Evolutionary conservation across 768 basidiomycete species (phyloP).

Genomic region (Tubosaeta sp.): DNA sequence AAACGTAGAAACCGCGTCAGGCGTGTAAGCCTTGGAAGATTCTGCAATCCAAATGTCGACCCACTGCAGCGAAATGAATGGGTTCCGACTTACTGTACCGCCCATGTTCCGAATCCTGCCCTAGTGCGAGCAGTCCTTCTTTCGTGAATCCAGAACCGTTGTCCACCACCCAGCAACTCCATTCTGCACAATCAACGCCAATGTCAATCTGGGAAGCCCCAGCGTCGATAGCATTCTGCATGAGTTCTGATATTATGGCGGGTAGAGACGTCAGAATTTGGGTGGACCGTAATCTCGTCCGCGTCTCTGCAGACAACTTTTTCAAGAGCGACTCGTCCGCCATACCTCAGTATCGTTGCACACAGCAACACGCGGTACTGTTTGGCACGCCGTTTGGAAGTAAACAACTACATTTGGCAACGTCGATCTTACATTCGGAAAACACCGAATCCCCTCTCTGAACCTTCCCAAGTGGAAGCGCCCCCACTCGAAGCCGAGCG

Average conservation of each 20-base stretch:
- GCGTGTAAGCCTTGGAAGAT: constrained; percentile 66
- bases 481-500: constrained; percentile 7
- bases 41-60: constrained; percentile 36
- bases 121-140: constrained; percentile 53
- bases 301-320: constrained; percentile 60
- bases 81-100: constrained; percentile 63
- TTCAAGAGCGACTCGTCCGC: constrained; percentile 16
- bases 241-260: constrained; percentile 76
- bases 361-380: background rate
- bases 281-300: constrained; percentile 71
- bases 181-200: constrained; percentile 68
- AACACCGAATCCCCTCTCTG: constrained; percentile 73
- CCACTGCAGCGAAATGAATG: background rate
- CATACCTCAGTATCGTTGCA: no score
- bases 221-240: constrained; percentile 90
- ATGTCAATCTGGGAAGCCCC: constrained; percentile 64
- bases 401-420: constrained; percentile 27
- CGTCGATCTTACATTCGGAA: constrained; percentile 73
- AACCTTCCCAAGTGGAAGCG: constrained; percentile 61
- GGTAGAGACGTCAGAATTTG: constrained; percentile 80
- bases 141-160: constrained; percentile 75
- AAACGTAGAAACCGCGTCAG: constrained; percentile 57
- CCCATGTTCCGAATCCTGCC: constrained; percentile 45
- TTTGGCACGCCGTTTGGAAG: constrained; percentile 20
- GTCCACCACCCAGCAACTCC: constrained; percentile 84